Conservation (phyloP, 2,329 filamentous ascomycete genomes). For the Cladosporium oxysporum region DNA sequence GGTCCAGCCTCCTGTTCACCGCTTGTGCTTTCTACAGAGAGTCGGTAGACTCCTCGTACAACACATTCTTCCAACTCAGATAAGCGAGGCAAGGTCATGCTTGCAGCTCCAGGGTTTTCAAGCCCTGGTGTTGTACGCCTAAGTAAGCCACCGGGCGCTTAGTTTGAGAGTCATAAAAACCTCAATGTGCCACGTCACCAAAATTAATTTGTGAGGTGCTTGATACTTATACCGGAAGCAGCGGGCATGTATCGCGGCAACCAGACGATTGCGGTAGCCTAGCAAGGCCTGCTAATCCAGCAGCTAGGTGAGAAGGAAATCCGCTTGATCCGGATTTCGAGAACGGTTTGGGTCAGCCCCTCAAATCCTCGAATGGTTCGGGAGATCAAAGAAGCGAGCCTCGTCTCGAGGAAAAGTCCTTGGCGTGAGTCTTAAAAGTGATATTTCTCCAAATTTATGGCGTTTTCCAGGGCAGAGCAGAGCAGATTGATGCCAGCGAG, state of each 20-base stretch:
- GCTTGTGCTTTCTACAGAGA: background rate
- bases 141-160: conserved; percentile 2
- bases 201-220: background rate
- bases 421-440: background rate
- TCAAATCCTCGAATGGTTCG: background rate
- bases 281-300: background rate
- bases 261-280: background rate
- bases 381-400: background rate
- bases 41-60: background rate
- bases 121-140: background rate
- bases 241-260: background rate
- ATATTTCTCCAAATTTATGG: background rate
- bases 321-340: background rate
- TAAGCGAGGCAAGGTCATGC: background rate
- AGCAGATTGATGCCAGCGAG: background rate
- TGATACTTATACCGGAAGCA: background rate
- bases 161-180: background rate
- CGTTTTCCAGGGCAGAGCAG: background rate
- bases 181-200: conserved; percentile 2
- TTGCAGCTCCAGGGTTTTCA: background rate
- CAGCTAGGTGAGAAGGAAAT: background rate
- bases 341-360: background rate
- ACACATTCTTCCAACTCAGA: background rate
- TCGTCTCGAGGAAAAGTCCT: conserved; percentile 1
- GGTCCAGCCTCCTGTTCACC: background rate